These are phyloP conservation scores for Amaranthus palmeri DNA, from an alignment of 148 eudicot genomes.

Conservation along the genomic window DNA sequence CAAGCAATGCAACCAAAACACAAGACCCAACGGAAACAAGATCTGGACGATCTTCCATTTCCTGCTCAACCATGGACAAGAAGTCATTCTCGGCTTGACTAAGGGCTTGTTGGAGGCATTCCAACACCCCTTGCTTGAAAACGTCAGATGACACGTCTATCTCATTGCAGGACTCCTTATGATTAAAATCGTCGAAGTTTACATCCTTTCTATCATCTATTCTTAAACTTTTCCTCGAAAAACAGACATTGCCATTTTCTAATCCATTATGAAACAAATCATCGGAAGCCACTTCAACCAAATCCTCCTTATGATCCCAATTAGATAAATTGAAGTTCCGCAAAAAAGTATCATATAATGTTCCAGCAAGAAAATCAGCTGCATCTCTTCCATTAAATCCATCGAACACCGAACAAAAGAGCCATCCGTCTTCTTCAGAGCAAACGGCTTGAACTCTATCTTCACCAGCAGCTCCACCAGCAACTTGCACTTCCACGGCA, in stretches of 20 bases:
- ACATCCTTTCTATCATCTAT: slow-evolving; percentile 13
- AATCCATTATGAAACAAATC: slow-evolving; percentile 16
- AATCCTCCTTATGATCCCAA: slow-evolving; percentile 50
- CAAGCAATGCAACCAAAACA: slow-evolving; percentile 63
- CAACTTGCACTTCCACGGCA: slow-evolving; percentile 80
- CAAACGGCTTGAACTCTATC: slow-evolving; percentile 93
- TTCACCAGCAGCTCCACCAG: slow-evolving; percentile 98
- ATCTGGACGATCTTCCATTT: slow-evolving; percentile 96
- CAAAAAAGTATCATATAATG: slow-evolving; percentile 75
- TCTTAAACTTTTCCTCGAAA: slow-evolving; percentile 15
- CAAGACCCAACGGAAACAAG: slow-evolving; percentile 94
- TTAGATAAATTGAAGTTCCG: slow-evolving; percentile 59
- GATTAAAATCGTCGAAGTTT: slow-evolving; percentile 16
- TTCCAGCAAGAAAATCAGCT: slow-evolving; percentile 91
- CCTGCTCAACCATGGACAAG: slow-evolving; percentile 88
- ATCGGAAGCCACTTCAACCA: background rate
- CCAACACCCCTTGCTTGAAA: slow-evolving; percentile 52
- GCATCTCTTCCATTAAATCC: slow-evolving; percentile 99
- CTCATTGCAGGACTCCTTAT: slow-evolving; percentile 19
- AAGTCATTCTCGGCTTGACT: slow-evolving; percentile 80
- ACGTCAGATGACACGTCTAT: slow-evolving; percentile 32
- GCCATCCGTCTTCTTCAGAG: slow-evolving; percentile 94
- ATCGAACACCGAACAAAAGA: slow-evolving; percentile 83
- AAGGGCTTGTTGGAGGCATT: slow-evolving; percentile 65
- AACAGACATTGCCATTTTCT: slow-evolving; percentile 23